Percentiles rank a stretch among this genome's conserved stretches.
Conservation (phyloP, 2,329 filamentous ascomycete species). For the Laburnicola sp. region DNA sequence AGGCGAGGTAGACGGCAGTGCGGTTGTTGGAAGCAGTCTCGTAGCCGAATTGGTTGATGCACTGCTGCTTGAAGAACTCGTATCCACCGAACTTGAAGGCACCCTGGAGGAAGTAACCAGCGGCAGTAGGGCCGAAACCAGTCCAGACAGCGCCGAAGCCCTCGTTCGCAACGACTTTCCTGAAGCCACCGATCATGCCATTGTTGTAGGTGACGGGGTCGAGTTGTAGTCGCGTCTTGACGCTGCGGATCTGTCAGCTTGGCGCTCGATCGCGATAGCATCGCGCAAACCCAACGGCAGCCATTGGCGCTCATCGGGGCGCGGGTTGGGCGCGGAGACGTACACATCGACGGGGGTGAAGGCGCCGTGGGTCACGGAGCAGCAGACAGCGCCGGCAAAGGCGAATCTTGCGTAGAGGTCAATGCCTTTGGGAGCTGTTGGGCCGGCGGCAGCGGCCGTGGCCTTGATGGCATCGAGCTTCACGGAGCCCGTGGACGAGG, state of each 20-base stretch:
- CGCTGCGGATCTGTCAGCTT: constrained; percentile 56
- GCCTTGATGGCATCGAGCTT: constrained; percentile 59
- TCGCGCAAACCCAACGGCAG: constrained; percentile 14
- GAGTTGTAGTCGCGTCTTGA: constrained; percentile 95
- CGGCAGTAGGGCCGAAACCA: constrained; percentile 80
- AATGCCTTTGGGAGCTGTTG: constrained; percentile 63
- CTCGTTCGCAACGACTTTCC: constrained; percentile 75
- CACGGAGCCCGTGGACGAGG: constrained; percentile 54
- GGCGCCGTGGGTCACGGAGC: constrained; percentile 94
- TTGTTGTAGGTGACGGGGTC: constrained; percentile 87
- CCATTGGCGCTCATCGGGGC: constrained; percentile 30
- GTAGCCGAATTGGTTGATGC: constrained; percentile 76
- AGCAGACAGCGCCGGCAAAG: constrained; percentile 96
- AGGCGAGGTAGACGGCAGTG: constrained; percentile 77
- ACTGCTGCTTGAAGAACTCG: constrained; percentile 94
- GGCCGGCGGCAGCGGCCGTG: constrained; percentile 50
- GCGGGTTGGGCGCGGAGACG: constrained; percentile 50
- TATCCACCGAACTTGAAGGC: constrained; percentile 94
- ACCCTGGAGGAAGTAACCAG: constrained; percentile 93
- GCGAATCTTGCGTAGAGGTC: constrained; percentile 93
- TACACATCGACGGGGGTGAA: constrained; percentile 99
- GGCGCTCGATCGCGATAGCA: constrained; percentile 11
- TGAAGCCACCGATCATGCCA: constrained; percentile 83
- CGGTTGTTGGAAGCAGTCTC: constrained; percentile 71
- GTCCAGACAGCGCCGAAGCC: constrained; percentile 85